Percentiles rank a stretch among this genome's conserved stretches.
These are phyloP conservation scores for Knufia petricola DNA, from an alignment of 2,329 filamentous ascomycete species.

Conservation along the genomic window DNA sequence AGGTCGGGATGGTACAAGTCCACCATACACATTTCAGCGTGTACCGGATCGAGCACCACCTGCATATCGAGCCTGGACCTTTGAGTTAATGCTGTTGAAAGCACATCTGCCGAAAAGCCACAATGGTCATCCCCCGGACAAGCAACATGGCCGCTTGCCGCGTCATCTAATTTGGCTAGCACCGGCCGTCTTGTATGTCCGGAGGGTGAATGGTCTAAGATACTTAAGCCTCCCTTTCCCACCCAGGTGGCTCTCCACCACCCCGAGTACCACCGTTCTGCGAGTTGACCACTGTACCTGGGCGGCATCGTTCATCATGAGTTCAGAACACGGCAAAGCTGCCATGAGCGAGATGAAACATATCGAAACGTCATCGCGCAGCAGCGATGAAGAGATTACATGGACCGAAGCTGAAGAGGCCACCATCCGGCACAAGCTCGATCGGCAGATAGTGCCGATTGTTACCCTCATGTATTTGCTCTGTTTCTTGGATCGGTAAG, in stretches of 20 bases:
- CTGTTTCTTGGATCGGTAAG: conserved; percentile 16
- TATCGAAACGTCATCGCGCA: neutral
- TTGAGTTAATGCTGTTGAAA: too few species aligned
- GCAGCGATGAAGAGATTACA: conserved; percentile 11
- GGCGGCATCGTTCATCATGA: neutral
- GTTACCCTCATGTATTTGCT: conserved; percentile 19
- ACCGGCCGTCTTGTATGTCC: neutral
- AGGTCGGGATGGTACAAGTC: too few species aligned
- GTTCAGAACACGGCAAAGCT: neutral
- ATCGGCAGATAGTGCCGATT: conserved; percentile 16
- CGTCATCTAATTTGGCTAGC: too few species aligned
- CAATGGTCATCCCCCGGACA: neutral
- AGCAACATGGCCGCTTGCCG: too few species aligned
- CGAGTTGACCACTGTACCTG: neutral
- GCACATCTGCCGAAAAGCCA: neutral
- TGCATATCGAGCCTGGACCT: too few species aligned
- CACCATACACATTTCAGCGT: too few species aligned
- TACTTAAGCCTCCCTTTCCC: neutral
- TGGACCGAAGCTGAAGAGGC: conserved; percentile 20
- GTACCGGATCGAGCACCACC: too few species aligned
- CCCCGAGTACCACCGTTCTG: neutral
- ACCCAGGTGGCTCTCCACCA: neutral
- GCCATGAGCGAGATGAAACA: neutral
- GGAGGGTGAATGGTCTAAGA: neutral
- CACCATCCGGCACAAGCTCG: conserved; percentile 16